Evolutionary conservation across 352 stramenopile genomes (phyloP), one percentile per base, ranked within the genome.

Genomic region (Phytophthora syringae): DNA sequence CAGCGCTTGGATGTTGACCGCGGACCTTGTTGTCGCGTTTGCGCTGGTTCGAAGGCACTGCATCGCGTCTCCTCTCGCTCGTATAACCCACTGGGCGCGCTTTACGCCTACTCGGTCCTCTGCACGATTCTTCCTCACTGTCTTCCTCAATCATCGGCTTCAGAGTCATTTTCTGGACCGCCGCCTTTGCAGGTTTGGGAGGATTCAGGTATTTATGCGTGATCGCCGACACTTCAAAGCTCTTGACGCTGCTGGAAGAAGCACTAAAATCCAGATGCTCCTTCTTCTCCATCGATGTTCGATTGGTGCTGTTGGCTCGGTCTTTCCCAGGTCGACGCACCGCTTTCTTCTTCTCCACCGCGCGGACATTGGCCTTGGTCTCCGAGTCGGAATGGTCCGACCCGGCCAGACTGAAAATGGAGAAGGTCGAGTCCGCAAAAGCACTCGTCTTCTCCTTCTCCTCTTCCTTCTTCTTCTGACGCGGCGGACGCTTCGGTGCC

Each of bases 321-420:
- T 28, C 15, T 25, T 54, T 60, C 52, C 32, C 28, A 6, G 48
- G 44, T 34, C 39, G 45, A 11, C 28, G 53, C 24, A 22, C 28
- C 28, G 18, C 20, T 40, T 64, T 61, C 30, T 70, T 70, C 34
- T 76, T 68, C 25, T 30, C 40, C 45, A 16, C 54, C 34, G 21
- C 55, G 30, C 45, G 53, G 15, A 42, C 57, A 47, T 57, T 39
- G 2, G 53, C 51, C 25, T 64, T 62, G 5, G 53, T 34, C 51
- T 64, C 56, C 40, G 60, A 82, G 18, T 78, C 80, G n/a, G 80
- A 84, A 30, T 88, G 77, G 16, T 79, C 69, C 6, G 72, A 69
- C 13, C 49, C 71, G 2, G 69, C 65, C 16, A 81, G 43, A 58
- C 73, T 81, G 59, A 81, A 81, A 64, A 81, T 81, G 42, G 73